Evolutionary conservation across 768 basidiomycete species (phyloP).

Genomic region (Mycena olivaceomarginata): DNA sequence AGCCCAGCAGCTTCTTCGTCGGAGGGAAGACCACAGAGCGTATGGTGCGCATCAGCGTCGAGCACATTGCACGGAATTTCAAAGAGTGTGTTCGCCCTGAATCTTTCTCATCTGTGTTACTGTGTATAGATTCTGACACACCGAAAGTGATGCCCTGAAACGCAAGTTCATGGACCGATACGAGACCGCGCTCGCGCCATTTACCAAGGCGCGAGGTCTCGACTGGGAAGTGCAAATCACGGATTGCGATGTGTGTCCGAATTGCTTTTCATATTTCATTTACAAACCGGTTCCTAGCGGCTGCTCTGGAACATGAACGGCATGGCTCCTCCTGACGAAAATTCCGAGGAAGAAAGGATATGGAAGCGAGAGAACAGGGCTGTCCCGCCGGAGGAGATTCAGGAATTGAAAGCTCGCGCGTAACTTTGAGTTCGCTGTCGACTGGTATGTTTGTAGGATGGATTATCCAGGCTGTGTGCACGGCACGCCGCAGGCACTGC

Average conservation of each 20-base stretch:
- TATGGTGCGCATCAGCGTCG: constrained; percentile 41
- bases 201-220: constrained; percentile 10
- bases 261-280: background rate
- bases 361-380: constrained; percentile 41
- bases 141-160: constrained; percentile 27
- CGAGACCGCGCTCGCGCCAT: constrained; percentile 37
- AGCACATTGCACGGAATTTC: constrained; percentile 45
- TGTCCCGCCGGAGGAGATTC: constrained; percentile 21
- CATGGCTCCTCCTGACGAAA: constrained; percentile 27
- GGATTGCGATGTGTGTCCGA: constrained; percentile 33
- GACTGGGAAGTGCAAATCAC: constrained; percentile 44
- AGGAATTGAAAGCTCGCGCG: constrained; percentile 5
- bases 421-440: too few relatives aligned
- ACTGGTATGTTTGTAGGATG: too few relatives aligned
- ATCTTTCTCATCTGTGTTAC: background rate
- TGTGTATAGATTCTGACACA: too few relatives aligned
- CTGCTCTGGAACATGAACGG: constrained; percentile 39
- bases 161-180: constrained; percentile 38
- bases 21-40: constrained; percentile 35
- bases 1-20: constrained; percentile 31
- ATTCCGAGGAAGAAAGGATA: constrained; percentile 34
- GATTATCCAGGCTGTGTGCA: too few relatives aligned
- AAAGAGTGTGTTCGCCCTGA: constrained; percentile 5
- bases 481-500: too few relatives aligned
- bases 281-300: constrained; percentile 3